These are phyloP conservation scores for Russula brevipes DNA, from an alignment of 768 basidiomycete species.

Conservation along the genomic window DNA sequence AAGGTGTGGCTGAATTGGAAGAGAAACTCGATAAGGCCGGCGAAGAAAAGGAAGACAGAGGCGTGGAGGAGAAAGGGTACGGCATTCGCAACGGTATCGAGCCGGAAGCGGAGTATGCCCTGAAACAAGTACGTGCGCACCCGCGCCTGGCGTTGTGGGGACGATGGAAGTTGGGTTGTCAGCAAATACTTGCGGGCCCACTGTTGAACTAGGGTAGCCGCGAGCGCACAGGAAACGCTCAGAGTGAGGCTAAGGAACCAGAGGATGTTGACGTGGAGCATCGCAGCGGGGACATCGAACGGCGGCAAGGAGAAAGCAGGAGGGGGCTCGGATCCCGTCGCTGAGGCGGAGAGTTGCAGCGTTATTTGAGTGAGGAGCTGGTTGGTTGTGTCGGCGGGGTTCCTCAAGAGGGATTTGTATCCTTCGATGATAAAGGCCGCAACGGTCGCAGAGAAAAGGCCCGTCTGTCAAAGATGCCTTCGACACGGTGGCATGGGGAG, in stretches of 20 bases:
- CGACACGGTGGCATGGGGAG: neutral
- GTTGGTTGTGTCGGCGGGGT: conserved; percentile 4
- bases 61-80: conserved; percentile 10
- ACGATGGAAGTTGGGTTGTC: neutral
- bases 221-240: neutral
- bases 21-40: conserved; percentile 5
- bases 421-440: conserved; percentile 1
- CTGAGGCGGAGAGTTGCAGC: conserved; percentile 1
- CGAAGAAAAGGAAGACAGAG: conserved; percentile 10
- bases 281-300: neutral
- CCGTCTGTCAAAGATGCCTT: neutral
- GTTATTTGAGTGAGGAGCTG: conserved; percentile 15
- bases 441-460: conserved; percentile 13
- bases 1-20: neutral
- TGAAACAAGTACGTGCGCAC: conserved; percentile 3
- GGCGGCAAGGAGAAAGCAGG: neutral
- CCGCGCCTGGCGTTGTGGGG: neutral
- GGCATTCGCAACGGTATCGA: neutral
- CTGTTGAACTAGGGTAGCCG: conserved; percentile 14
- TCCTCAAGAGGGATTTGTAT: neutral
- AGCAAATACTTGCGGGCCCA: conserved; percentile 11
- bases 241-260: conserved; percentile 10
- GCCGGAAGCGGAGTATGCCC: conserved; percentile 2
- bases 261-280: neutral
- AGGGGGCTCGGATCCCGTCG: neutral